Percentiles rank a stretch among this genome's conserved stretches.
phyloP scores from a whole-genome alignment of 2,329 filamentous ascomycete genomes.

The Hypoxylon sp. region DNA sequence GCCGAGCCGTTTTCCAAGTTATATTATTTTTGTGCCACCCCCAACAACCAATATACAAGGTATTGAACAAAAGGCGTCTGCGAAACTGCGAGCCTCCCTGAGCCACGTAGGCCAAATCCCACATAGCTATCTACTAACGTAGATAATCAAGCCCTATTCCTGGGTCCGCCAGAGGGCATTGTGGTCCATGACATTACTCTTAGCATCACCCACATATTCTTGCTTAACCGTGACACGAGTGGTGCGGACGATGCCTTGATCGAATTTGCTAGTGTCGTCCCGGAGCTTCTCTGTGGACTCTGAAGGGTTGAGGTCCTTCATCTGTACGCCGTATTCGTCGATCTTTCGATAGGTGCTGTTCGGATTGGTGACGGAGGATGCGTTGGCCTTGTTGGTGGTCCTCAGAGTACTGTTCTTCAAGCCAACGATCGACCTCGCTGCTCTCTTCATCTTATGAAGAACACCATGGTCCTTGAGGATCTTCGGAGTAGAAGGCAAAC shows the following conservation, averaged over 20 bases:
- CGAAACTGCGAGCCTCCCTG: neutral
- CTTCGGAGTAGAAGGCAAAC: conserved; percentile 59
- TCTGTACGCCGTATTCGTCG: conserved; percentile 42
- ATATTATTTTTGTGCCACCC: conserved; percentile 7
- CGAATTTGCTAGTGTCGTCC: conserved; percentile 24
- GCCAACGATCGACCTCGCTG: conserved; percentile 39
- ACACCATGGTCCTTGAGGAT: conserved; percentile 52
- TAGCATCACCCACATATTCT: conserved; percentile 29
- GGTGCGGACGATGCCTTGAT: conserved; percentile 46
- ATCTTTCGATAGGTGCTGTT: conserved; percentile 44
- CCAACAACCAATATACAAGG: conserved; percentile 26
- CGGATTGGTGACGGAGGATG: conserved; percentile 23
- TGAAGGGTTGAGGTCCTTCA: conserved; percentile 43
- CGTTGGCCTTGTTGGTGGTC: conserved; percentile 26
- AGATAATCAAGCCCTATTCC: conserved; percentile 20
- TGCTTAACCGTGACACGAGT: conserved; percentile 43
- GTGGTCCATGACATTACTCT: conserved; percentile 21
- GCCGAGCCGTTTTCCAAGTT: conserved; percentile 2
- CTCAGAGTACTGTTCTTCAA: conserved; percentile 34
- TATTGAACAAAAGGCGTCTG: conserved; percentile 18
- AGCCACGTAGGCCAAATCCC: conserved; percentile 5
- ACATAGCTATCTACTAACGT: neutral
- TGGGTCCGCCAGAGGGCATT: conserved; percentile 29
- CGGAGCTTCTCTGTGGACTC: conserved; percentile 49
- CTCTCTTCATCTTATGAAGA: conserved; percentile 42